Evolutionary conservation across 768 basidiomycete genomes (phyloP), one percentile per base, ranked within the genome.

Genomic region (Boletus tomentosulus): DNA sequence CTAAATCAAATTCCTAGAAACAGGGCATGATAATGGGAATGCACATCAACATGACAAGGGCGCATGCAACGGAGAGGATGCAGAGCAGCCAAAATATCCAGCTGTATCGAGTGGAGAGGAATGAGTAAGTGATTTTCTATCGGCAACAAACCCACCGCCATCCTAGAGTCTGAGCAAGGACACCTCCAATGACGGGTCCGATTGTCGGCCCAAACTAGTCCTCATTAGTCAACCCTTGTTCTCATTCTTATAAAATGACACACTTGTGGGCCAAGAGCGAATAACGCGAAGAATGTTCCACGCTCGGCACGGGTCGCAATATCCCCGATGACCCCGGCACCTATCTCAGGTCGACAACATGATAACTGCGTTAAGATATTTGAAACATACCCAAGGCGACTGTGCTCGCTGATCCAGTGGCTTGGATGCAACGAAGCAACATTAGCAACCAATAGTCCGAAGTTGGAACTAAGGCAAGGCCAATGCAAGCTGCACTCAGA

Each of bases 401-500:
- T 0, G 87, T 89, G 53, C 88, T 88, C 0, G 89, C 87, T 3
- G 85, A 89, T 1, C 91, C 90, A 3, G 84, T 78, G 2, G 87
- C 84, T 73, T 93, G 91, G 3, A 92, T 35, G 55, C 86, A 89
- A 24, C 92, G 80, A n/a, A 94, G 76, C 15, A 93, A 59, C 73
- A 93, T 78, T 11, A 93, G 73, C 6, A 90, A 71, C 89, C 88
- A 92, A 65, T 88, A 93, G 4, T 77, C 86, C 4, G 71, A 67
- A 0, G 79, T 78, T 3, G 83, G 82, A 28, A 76, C 73, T 19
- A 81, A 64, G 4, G 82, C 83, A 19, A 84, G 66, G 2, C 79
- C 82, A 16, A 92, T 73, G 62, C 89, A 92, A 2, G 89, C 81
- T 8, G 81, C 51, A 9, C 82, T 72, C 34, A 91, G 76, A 34